Conservation (phyloP, 371 early-diverging fungal species). For the Catenaria anguillulae region DNA sequence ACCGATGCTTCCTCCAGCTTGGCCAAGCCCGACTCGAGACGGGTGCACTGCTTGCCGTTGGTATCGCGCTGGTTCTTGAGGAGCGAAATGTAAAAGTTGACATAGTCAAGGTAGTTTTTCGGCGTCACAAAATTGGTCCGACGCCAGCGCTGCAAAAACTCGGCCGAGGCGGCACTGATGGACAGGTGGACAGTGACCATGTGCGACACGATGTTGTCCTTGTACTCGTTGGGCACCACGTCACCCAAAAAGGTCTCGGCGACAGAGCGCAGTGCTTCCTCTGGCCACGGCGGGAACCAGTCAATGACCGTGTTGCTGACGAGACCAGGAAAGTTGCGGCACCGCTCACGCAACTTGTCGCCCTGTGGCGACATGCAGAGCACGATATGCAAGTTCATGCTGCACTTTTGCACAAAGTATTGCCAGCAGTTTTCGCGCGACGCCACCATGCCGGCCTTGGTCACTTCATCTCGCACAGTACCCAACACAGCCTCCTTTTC, state of each 20-base stretch:
- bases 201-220: slow-evolving; percentile 27
- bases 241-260: slow-evolving; percentile 34
- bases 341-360: slow-evolving; percentile 38
- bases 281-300: slow-evolving; percentile 48
- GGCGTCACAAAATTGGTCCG: slow-evolving; percentile 42
- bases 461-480: slow-evolving; percentile 31
- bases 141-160: slow-evolving; percentile 34
- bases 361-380: slow-evolving; percentile 45
- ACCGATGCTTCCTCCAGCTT: slow-evolving; percentile 38
- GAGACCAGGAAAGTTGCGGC: slow-evolving; percentile 40
- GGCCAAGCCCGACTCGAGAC: slow-evolving; percentile 36
- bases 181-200: slow-evolving; percentile 40
- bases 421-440: slow-evolving; percentile 36
- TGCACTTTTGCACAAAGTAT: slow-evolving; percentile 37
- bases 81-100: slow-evolving; percentile 33
- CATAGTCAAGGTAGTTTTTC: slow-evolving; percentile 43
- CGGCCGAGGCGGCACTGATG: slow-evolving; percentile 25
- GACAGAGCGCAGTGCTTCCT: slow-evolving; percentile 39
- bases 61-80: slow-evolving; percentile 33
- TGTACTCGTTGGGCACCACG: slow-evolving; percentile 25
- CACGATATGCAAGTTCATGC: slow-evolving; percentile 36
- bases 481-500: slow-evolving; percentile 35
- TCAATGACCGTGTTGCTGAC: slow-evolving; percentile 45
- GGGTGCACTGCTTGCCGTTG: slow-evolving; percentile 29
- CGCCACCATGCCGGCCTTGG: slow-evolving; percentile 26